Conservation (phyloP, 1,284 basidiomycete genomes). For the Leccinum variabile region DNA sequence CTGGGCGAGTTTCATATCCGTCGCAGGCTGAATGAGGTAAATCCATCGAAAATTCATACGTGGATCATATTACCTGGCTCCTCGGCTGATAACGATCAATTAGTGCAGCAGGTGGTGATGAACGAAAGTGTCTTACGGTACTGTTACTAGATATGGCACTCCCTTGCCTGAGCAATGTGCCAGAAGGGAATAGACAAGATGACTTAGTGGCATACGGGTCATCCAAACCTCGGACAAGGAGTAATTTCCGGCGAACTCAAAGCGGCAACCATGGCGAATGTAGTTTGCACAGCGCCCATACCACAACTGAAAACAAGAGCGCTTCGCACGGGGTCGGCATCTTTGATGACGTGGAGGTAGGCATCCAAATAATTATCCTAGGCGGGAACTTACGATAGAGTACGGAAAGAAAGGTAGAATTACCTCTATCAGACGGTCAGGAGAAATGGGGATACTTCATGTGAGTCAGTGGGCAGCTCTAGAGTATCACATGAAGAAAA, state of each 20-base stretch:
- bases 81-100: slow-evolving; percentile 30
- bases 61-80: slow-evolving; percentile 27
- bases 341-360: slow-evolving; percentile 82
- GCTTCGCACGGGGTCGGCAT: slow-evolving; percentile 79
- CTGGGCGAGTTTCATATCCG: slow-evolving; percentile 56
- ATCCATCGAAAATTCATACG: neutral
- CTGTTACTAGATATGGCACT: slow-evolving; percentile 40
- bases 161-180: slow-evolving; percentile 18
- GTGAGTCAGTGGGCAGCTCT: slow-evolving; percentile 7
- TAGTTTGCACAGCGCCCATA: slow-evolving; percentile 95
- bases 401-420: slow-evolving; percentile 8
- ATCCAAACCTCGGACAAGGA: slow-evolving; percentile 71
- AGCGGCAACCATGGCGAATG: slow-evolving; percentile 97
- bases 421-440: slow-evolving; percentile 84
- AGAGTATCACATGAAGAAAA: slow-evolving; percentile 11
- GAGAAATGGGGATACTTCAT: slow-evolving; percentile 87
- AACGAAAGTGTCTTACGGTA: slow-evolving; percentile 40
- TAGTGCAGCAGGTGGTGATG: neutral
- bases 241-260: slow-evolving; percentile 84
- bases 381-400: slow-evolving; percentile 4
- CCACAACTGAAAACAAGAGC: slow-evolving; percentile 96
- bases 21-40: slow-evolving; percentile 38
- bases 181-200: slow-evolving; percentile 23
- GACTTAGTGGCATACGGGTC: slow-evolving; percentile 67
- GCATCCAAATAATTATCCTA: slow-evolving; percentile 94